Evolutionary conservation across 768 basidiomycete genomes (phyloP), one percentile per base, ranked within the genome.

Genomic region (Amanita rimosa): DNA sequence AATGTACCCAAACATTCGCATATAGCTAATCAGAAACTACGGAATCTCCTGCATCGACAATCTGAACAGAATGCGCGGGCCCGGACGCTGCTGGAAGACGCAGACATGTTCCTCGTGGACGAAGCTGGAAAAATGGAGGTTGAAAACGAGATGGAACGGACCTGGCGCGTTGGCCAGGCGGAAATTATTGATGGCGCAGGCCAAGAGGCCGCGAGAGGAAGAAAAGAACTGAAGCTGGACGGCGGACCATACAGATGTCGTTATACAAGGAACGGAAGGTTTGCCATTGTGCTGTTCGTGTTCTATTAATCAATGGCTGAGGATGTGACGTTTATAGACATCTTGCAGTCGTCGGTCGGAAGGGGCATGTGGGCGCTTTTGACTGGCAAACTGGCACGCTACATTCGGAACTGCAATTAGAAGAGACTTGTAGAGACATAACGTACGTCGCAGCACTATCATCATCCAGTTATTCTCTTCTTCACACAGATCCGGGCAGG

Each of bases 261-360:
- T 55, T 96, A 94, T 67, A 90, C 91, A 17, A 70, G 85, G 56
- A 95, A 99, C 60, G 96, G 96, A 55, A 73, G 91, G 87, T 90
- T 42, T 5, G 22, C 22, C 22, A 2, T 24, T 5, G 22, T n/a
- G n/a, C n/a, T n/a, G n/a, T n/a, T n/a, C 22, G 22, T 24, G 22
- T 5, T 5, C 22, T 24, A 24, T 24, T 24, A 24, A 7, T n/a
- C 27, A 27, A 34, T 26, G 22, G 34, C 21, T 44, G 40, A 38
- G 19, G 17, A 27, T 24, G 38, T 48, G 16, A 44, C 40, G 31
- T 46, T 29, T 7, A 31, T 55, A 89, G 93, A 62, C 84, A 95
- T 63, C 62, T 97, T 47, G 94, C 91, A 0, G 81, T 97, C 54
- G 87, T 79, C 0, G 92, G 92, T 4, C 74, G 72, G 10, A 73